Evolutionary conservation across 768 basidiomycete species (phyloP), one percentile per base, ranked within the genome.

Genomic region (Boletellus ananas): DNA sequence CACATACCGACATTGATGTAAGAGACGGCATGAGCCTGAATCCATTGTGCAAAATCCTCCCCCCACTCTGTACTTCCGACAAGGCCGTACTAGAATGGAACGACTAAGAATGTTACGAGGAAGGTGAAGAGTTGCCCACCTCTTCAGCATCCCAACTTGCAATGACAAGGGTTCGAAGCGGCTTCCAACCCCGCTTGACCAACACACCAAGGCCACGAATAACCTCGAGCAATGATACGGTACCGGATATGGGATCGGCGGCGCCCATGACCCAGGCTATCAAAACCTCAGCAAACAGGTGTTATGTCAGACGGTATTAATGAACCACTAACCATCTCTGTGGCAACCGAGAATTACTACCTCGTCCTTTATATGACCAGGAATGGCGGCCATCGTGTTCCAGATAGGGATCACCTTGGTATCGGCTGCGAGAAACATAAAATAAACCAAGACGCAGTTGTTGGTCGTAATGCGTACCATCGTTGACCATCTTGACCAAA

Each of bases 61-160:
- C 84, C 92, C 81, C 88, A 96, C 70, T 97, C 95, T 4, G 90
- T 94, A 62, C 85, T 88, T 18, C 95, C 95, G 34, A 90, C 66
- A 36, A 93, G 74, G 17, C 89, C 90, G 48, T 79, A 78, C 78
- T 78, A 70, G 45, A 6, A 25, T 40, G 16, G 34, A 51, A 35
- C 50, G 40, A 21, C 16, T 3, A 60, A 47, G 20, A 18, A 31
- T 27, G 18, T 18, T 73, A 47, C 57, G 67, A 49, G 57, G 31
- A 17, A 37, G 13, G 25, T 6, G 38, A 27, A 6, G 38, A 18
- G 34, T 37, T 13, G 53, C 68, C 40, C 51, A 78, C 79, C 72
- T 83, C 77, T 62, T 90, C 89, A 1, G 78, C 90, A 61, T 90
- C 89, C 90, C 89, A 92, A 58, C 81, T 85, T 1, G 83, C 85